These are phyloP conservation scores for Podospora pseudoanserina DNA, from an alignment of 495 filamentous ascomycete genomes.

Conservation along the genomic window DNA sequence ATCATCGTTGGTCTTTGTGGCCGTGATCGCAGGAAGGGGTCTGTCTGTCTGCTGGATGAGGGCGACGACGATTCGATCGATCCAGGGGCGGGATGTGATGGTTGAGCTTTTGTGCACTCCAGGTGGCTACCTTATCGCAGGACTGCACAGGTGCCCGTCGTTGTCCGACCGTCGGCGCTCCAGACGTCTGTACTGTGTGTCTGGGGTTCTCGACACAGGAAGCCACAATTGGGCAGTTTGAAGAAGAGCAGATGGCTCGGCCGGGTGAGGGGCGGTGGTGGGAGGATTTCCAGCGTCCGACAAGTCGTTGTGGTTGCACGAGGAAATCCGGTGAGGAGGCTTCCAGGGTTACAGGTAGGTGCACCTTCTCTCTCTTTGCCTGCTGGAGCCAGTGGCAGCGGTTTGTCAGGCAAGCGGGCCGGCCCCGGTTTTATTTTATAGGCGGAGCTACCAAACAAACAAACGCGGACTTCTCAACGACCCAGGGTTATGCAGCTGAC, in stretches of 20 bases:
- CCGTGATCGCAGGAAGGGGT: slow-evolving; percentile 5
- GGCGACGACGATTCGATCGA: neutral
- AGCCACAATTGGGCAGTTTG: slow-evolving; percentile 27
- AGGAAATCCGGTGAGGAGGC: slow-evolving; percentile 24
- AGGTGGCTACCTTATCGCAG: slow-evolving; percentile 10
- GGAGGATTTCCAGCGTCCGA: slow-evolving; percentile 9
- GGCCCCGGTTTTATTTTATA: slow-evolving; percentile 10
- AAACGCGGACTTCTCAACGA: neutral
- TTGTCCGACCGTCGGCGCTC: slow-evolving; percentile 15
- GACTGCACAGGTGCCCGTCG: slow-evolving; percentile 1
- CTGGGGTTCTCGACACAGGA: slow-evolving; percentile 6
- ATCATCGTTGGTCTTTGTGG: slow-evolving; percentile 42
- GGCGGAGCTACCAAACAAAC: neutral
- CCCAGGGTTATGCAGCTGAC: neutral
- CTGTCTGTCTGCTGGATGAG: neutral
- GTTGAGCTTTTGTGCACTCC: slow-evolving; percentile 10
- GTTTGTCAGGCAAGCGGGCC: neutral
- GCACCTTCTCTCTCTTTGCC: slow-evolving; percentile 3
- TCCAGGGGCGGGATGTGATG: slow-evolving; percentile 7
- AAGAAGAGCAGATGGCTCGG: slow-evolving; percentile 14
- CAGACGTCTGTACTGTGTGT: slow-evolving; percentile 17
- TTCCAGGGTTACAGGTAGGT: slow-evolving; percentile 8
- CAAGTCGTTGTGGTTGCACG: slow-evolving; percentile 26
- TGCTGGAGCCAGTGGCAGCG: neutral
- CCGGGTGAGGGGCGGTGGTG: slow-evolving; percentile 19